Conservation (phyloP, 2,329 filamentous ascomycete genomes). For the Diplodia mutila region DNA sequence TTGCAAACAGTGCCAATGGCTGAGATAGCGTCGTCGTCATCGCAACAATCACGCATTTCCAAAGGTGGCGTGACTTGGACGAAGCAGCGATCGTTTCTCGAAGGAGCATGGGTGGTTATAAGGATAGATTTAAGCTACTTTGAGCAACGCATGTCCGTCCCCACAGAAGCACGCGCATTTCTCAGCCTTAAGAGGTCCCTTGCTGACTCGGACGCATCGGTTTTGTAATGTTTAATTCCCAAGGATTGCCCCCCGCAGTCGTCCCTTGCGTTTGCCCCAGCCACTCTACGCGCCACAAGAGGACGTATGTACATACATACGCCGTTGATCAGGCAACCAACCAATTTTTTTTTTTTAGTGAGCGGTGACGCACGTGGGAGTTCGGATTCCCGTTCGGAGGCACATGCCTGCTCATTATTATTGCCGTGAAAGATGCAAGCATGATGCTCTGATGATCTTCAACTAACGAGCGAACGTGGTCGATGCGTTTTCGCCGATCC, state of each 20-base stretch:
- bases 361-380: too few relatives aligned
- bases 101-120: not conserved
- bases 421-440: not conserved
- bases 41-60: not conserved
- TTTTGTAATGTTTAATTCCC: not conserved
- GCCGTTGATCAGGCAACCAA: not conserved
- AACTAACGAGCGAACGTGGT: not conserved
- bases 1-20: not conserved
- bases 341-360: too few relatives aligned
- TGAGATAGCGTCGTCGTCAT: too few relatives aligned
- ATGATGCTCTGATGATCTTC: not conserved
- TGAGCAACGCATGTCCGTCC: not conserved
- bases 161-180: constrained; percentile 1
- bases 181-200: constrained; percentile 16
- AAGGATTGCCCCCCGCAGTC: not conserved
- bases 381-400: not conserved
- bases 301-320: too few relatives aligned
- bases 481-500: not conserved
- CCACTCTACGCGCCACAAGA: not conserved
- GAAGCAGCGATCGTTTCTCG: not conserved
- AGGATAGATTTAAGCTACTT: constrained; percentile 1
- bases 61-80: not conserved
- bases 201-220: not conserved
- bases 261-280: not conserved
- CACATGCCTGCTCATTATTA: not conserved